These are phyloP conservation scores for Aphanocladium album DNA, from an alignment of 2,329 filamentous ascomycete species.

Conservation along the genomic window DNA sequence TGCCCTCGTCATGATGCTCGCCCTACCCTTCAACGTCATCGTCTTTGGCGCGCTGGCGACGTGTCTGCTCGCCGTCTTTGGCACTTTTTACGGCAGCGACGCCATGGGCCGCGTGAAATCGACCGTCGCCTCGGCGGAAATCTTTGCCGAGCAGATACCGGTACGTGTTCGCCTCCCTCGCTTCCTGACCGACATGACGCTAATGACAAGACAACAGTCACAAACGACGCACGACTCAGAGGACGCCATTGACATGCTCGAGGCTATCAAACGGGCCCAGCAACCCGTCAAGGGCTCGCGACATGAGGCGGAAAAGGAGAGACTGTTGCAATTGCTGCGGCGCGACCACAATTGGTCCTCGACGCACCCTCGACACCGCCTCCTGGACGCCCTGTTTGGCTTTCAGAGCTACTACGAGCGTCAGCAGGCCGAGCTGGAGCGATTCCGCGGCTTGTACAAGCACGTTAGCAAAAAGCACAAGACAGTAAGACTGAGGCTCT, in stretches of 20 bases:
- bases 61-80: neutral
- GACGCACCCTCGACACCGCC: conserved; percentile 34
- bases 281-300: neutral
- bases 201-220: neutral
- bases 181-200: neutral
- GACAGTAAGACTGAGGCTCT: conserved; percentile 15
- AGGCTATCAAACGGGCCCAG: neutral
- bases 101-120: neutral
- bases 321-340: neutral
- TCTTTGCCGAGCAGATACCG: conserved; percentile 9
- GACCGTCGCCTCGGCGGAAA: neutral
- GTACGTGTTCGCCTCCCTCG: neutral
- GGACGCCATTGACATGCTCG: conserved; percentile 7
- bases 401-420: conserved; percentile 31
- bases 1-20: conserved; percentile 8
- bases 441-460: conserved; percentile 32
- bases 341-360: conserved; percentile 23
- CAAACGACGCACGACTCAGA: conserved; percentile 1
- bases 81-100: conserved; percentile 1
- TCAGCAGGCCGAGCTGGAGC: conserved; percentile 32
- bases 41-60: conserved; percentile 1
- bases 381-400: conserved; percentile 36
- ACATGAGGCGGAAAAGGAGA: conserved; percentile 3
- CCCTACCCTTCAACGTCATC: conserved; percentile 5
- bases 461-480: conserved; percentile 31